phyloP scores from a whole-genome alignment of 2,329 filamentous ascomycete species.

The Fusarium goolgardi region DNA sequence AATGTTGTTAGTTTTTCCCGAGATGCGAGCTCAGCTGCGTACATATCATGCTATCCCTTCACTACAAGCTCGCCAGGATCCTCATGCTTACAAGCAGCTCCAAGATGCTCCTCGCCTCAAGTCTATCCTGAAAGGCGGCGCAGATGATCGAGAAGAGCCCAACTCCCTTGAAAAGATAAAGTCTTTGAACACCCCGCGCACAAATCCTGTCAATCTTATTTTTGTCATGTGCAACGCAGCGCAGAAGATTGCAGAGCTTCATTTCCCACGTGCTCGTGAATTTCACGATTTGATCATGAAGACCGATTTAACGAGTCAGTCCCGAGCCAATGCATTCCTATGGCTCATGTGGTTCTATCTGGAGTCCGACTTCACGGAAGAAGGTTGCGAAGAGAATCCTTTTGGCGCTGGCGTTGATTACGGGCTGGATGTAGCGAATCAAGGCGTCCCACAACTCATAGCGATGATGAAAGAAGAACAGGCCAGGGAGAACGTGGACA shows the following conservation, averaged over 20 bases:
- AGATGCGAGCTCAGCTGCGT: conserved; percentile 97
- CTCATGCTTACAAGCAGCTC: conserved; percentile 96
- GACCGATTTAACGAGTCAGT: conserved; percentile 81
- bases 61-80: conserved; percentile 92
- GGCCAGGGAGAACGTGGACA: conserved; percentile 78
- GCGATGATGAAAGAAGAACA: conserved; percentile 74
- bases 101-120: conserved; percentile 97
- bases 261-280: conserved; percentile 86
- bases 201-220: conserved; percentile 96
- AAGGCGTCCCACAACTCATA: conserved; percentile 75
- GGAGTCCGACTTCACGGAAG: conserved; percentile 91
- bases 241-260: conserved; percentile 89
- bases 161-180: conserved; percentile 86
- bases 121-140: conserved; percentile 96
- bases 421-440: conserved; percentile 71
- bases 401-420: conserved; percentile 81
- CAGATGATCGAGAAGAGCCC: conserved; percentile 88
- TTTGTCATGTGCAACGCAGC: conserved; percentile 94
- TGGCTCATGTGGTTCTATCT: conserved; percentile 99
- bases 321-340: conserved; percentile 87
- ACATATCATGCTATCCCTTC: conserved; percentile 99
- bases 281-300: conserved; percentile 98
- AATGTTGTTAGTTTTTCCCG: conserved; percentile 84
- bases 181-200: conserved; percentile 71
- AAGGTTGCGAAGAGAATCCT: conserved; percentile 89